These are phyloP conservation scores for Achlya hypogyna DNA, from an alignment of 352 stramenopile genomes.

Conservation along the genomic window DNA sequence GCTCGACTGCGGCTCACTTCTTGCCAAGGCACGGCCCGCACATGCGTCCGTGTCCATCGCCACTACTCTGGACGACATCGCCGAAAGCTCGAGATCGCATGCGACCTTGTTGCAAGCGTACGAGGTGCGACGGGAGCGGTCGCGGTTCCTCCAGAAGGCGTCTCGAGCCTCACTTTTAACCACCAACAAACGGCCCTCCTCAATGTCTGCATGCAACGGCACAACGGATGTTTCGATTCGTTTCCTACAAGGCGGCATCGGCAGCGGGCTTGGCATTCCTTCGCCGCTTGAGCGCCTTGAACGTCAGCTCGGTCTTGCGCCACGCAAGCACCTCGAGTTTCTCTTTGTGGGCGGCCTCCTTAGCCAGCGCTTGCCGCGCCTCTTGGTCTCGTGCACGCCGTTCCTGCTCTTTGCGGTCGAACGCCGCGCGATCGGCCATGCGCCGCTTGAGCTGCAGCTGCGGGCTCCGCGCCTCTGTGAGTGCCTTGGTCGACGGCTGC, in stretches of 20 bases:
- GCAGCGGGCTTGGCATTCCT: background rate
- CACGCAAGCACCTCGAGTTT: background rate
- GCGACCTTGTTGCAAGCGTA: no score
- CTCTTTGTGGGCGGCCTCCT: background rate
- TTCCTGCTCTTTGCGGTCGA: slow-evolving; percentile 10
- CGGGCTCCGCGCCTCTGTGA: slow-evolving; percentile 2
- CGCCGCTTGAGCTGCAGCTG: slow-evolving; percentile 8
- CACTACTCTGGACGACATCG: no score
- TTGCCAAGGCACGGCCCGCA: no score
- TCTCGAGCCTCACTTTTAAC: background rate
- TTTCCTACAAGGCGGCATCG: background rate
- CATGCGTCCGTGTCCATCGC: no score
- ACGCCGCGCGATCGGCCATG: slow-evolving; percentile 1
- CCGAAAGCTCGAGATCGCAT: no score
- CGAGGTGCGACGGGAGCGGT: no score
- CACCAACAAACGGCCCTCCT: background rate
- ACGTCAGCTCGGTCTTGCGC: slow-evolving; percentile 6
- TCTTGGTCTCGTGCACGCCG: background rate
- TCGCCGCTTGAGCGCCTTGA: background rate
- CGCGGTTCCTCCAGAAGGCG: no score
- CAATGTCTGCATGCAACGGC: background rate
- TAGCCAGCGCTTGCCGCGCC: background rate
- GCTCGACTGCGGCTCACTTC: no score
- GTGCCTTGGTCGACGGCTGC: background rate
- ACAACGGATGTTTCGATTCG: background rate